phyloP scores from a whole-genome alignment of 2,329 filamentous ascomycete species.

The Colletotrichum coccodes region DNA sequence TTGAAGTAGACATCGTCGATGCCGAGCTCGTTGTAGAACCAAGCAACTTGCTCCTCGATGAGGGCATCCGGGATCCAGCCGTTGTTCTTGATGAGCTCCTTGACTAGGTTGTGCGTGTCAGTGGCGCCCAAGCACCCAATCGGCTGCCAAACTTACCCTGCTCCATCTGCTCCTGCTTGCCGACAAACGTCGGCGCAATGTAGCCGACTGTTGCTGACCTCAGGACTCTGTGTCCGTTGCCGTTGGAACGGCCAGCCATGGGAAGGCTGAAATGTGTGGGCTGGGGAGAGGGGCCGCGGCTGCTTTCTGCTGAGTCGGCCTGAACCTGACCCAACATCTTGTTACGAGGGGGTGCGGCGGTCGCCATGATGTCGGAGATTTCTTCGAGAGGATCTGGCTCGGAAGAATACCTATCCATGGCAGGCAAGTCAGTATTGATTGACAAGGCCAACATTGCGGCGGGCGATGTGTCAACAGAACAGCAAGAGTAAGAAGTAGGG shows the following conservation, averaged over 20 bases:
- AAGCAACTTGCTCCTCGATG: constrained; percentile 85
- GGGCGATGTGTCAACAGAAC: constrained; percentile 18
- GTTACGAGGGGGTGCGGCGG: constrained; percentile 46
- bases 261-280: constrained; percentile 86
- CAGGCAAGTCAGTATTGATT: constrained; percentile 51
- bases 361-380: constrained; percentile 42
- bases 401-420: constrained; percentile 52
- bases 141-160: constrained; percentile 62
- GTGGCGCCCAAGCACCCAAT: neutral
- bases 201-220: constrained; percentile 94
- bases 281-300: constrained; percentile 83
- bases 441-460: constrained; percentile 48
- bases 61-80: constrained; percentile 89
- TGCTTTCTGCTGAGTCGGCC: constrained; percentile 49
- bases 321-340: constrained; percentile 55
- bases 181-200: constrained; percentile 92
- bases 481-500: neutral
- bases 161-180: constrained; percentile 91
- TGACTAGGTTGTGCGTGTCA: constrained; percentile 64
- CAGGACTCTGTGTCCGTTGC: constrained; percentile 77
- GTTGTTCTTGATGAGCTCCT: constrained; percentile 79
- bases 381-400: constrained; percentile 50
- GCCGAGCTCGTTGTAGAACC: constrained; percentile 98
- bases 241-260: constrained; percentile 58
- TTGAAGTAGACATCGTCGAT: constrained; percentile 99